Evolutionary conservation across 2,329 filamentous ascomycete species (phyloP).

Genomic region (Scedosporium aurantiacum): DNA sequence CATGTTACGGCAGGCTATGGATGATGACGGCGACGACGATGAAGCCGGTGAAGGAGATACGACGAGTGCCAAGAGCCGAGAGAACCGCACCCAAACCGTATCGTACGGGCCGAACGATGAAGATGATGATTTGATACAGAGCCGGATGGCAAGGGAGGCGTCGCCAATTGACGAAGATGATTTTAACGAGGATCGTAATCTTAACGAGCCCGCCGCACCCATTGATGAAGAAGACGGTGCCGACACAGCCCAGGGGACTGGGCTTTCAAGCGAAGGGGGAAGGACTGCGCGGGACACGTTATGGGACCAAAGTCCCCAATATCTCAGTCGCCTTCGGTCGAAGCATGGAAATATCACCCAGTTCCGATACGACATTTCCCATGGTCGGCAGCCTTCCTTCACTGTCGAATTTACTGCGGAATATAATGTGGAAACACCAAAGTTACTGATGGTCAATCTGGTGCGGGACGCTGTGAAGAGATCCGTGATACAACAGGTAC

Average conservation of each 20-base stretch:
- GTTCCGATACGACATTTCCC: conserved; percentile 69
- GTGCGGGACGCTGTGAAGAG: conserved; percentile 71
- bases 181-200: conserved; percentile 34
- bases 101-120: conserved; percentile 92
- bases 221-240: conserved; percentile 17
- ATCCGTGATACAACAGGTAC: conserved; percentile 79
- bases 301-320: conserved; percentile 19
- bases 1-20: conserved; percentile 25
- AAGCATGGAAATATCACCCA: conserved; percentile 55
- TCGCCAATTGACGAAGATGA: conserved; percentile 42
- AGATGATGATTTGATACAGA: conserved; percentile 68
- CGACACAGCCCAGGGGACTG: conserved; percentile 23
- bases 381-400: conserved; percentile 54
- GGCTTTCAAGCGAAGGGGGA: conserved; percentile 11
- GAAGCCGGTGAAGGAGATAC: conserved; percentile 71
- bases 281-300: conserved; percentile 21
- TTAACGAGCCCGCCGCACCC: conserved; percentile 26
- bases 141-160: conserved; percentile 48
- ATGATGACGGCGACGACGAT: conserved; percentile 56
- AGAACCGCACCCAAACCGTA: conserved; percentile 69
- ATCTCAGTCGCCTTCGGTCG: conserved; percentile 54
- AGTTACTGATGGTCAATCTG: conserved; percentile 84
- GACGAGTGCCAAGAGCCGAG: conserved; percentile 60
- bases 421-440: conserved; percentile 70
- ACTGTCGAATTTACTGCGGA: conserved; percentile 59